Conservation (phyloP, 768 basidiomycete genomes). For the Amanita thiersii region DNA sequence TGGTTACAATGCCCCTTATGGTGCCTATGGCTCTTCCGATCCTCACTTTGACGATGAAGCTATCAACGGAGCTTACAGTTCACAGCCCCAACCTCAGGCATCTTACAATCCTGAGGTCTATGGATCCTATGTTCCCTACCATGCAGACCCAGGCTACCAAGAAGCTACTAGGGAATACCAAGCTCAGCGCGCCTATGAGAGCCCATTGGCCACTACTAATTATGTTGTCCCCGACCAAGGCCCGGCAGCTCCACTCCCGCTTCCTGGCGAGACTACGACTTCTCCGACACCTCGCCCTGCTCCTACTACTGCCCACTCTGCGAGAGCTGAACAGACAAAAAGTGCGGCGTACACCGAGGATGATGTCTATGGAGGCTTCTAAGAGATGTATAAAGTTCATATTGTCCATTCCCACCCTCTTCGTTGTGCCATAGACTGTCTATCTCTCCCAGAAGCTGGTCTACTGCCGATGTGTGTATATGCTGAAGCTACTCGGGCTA, state of each 20-base stretch:
- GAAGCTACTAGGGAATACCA: slow-evolving; percentile 24
- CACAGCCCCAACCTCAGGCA: slow-evolving; percentile 29
- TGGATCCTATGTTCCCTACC: slow-evolving; percentile 30
- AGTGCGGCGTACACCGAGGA: slow-evolving; percentile 5
- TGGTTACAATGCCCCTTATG: slow-evolving; percentile 14
- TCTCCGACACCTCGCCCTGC: neutral
- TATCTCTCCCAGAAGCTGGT: too few relatives aligned
- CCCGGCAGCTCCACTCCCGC: slow-evolving; percentile 2
- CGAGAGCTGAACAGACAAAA: neutral
- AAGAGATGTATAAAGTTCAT: neutral
- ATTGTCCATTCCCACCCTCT: neutral
- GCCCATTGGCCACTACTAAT: neutral
- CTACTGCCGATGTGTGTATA: neutral
- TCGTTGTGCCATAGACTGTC: neutral
- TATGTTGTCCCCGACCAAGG: too few relatives aligned
- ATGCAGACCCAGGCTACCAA: slow-evolving; percentile 19
- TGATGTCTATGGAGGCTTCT: slow-evolving; percentile 8
- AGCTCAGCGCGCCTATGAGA: slow-evolving; percentile 21
- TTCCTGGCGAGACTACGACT: neutral
- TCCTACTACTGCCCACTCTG: neutral
- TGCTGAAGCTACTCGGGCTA: neutral
- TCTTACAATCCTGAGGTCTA: slow-evolving; percentile 36
- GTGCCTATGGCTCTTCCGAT: slow-evolving; percentile 1
- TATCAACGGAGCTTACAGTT: slow-evolving; percentile 29
- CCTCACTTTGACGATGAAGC: slow-evolving; percentile 18